Evolutionary conservation across 2,329 filamentous ascomycete genomes (phyloP).

Genomic region (Hirsutella rhossiliensis): DNA sequence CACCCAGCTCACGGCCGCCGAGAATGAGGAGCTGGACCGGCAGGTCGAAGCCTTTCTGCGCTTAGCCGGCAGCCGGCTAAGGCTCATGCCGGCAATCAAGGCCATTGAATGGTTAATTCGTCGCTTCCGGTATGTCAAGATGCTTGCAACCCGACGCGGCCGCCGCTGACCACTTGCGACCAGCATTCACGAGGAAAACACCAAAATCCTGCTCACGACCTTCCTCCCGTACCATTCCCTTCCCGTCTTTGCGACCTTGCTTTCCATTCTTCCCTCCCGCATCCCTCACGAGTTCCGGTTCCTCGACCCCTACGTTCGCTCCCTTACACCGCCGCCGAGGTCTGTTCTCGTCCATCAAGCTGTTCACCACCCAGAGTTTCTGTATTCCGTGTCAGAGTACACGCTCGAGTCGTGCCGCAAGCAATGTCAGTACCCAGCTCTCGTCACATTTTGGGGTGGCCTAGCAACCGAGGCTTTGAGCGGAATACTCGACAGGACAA

Average conservation of each 20-base stretch:
- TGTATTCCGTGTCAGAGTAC: constrained; percentile 66
- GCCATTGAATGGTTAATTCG: constrained; percentile 90
- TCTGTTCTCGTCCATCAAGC: constrained; percentile 76
- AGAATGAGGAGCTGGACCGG: constrained; percentile 72
- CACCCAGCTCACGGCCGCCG: constrained; percentile 64
- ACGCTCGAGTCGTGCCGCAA: constrained; percentile 61
- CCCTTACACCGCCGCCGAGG: constrained; percentile 63
- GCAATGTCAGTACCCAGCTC: constrained; percentile 60
- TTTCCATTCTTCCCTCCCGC: constrained; percentile 73
- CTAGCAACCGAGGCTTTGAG: constrained; percentile 77
- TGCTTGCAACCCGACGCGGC: background rate
- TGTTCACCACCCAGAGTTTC: constrained; percentile 64
- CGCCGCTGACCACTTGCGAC: background rate
- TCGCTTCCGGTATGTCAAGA: constrained; percentile 57
- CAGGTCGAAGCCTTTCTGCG: constrained; percentile 75
- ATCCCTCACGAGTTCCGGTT: constrained; percentile 71
- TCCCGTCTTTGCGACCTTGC: constrained; percentile 70
- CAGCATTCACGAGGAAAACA: constrained; percentile 88
- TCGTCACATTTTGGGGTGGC: constrained; percentile 86
- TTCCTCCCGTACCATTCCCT: constrained; percentile 90
- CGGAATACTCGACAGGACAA: constrained; percentile 65
- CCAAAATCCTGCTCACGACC: constrained; percentile 61
- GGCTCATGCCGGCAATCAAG: constrained; percentile 80
- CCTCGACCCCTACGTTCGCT: constrained; percentile 73
- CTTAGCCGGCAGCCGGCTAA: constrained; percentile 61